A percentile compares a stretch with the other conserved stretches of the same genome.
Evolutionary conservation across 306 rosid species (phyloP).

Genomic region (Pachyrhizus erosus): DNA sequence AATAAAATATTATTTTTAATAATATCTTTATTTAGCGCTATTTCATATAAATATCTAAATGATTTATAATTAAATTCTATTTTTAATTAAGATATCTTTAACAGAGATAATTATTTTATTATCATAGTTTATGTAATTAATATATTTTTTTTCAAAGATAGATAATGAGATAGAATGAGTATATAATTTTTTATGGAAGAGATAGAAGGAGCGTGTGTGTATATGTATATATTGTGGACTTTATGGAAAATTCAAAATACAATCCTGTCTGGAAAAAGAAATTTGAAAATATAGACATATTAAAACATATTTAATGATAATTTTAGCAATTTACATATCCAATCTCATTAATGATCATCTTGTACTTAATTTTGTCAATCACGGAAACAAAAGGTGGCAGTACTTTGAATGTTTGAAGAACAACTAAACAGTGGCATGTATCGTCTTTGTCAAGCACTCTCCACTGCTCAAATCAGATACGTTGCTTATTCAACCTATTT

Average conservation of each 20-base stretch:
- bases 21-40: background rate
- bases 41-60: background rate
- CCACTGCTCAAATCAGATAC: constrained; percentile 22
- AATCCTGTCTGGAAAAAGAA: no score
- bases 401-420: constrained; percentile 4
- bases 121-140: background rate
- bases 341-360: background rate
- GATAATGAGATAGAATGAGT: background rate
- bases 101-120: background rate
- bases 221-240: no score
- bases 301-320: background rate
- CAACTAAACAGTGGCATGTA: background rate
- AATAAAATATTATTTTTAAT: background rate
- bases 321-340: background rate
- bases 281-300: background rate
- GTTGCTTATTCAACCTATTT: constrained; percentile 15
- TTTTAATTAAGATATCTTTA: background rate
- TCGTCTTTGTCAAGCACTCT: constrained; percentile 18
- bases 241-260: no score
- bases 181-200: background rate
- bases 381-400: constrained; percentile 13
- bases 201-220: no score
- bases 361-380: background rate
- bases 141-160: background rate
- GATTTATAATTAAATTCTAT: background rate